Base-by-base conservation (phyloP, 108 stramenopile species). In the Fragilaria radians region DNA sequence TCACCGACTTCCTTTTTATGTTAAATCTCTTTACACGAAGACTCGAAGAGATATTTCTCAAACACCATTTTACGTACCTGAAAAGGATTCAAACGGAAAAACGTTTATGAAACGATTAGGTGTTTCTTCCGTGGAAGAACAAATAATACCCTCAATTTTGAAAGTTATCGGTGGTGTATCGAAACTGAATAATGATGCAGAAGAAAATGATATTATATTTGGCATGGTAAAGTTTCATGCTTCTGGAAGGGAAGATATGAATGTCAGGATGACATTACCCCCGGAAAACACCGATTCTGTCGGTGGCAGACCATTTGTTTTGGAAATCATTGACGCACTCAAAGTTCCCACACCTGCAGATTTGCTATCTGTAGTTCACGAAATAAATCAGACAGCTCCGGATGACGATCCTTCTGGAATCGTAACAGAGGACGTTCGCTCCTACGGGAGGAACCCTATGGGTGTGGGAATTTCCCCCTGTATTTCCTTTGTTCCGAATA, bases 231-330 rank as follows among this genome's bases (percentile, higher is more conserved):
- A 89, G 57, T 89, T 95, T 53, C 94, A 95, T 75, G 89, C 82
- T 1, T 85, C 81, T 27, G 94, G 94, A 28, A 63, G 94, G 46
- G 94, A 95, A 60, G 94, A 95, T 59, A 81, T 91, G 74, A 89
- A 95, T 63, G 94, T 95, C 11, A 63, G 89, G n/a, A 91, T 91
- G 88, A 48, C 90, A 14, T 33, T 89, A 5, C 80, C 83, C 24
- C 72, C 70, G 11, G 62, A 58, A 32, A 61, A 72, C 56, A 66
- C 45, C 14, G 50, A 28, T 3, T 54, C 67, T 28, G 68, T 65
- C 32, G 70, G 67, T 23, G 91, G 91, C 25, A 32, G 91, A 42
- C 87, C 87, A 5, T 93, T 93, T 77, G 79, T 80, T 52, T 83
- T 80, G 46, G 81, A 93, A 66, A 53, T 93, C 29, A 66, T 80